These are phyloP conservation scores for Picea engelmannii DNA, from an alignment of 83 land plant species.

Conservation along the genomic window DNA sequence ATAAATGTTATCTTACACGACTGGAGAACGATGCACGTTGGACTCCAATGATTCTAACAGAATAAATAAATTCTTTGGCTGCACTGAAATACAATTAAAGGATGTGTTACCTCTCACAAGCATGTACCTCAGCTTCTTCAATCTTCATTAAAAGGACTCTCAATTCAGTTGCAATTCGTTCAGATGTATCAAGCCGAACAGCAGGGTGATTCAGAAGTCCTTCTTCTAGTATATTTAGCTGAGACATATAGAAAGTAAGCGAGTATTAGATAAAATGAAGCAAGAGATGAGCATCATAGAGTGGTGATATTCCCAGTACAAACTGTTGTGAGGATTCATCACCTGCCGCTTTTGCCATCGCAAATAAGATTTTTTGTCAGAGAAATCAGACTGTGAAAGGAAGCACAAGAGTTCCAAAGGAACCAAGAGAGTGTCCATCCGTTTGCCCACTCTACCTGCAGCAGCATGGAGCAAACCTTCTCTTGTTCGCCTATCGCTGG, in stretches of 20 bases:
- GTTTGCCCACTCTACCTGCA: conserved; percentile 70
- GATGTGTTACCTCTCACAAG: conserved; percentile 12
- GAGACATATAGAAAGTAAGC: conserved; percentile 11
- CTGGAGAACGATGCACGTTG: neutral
- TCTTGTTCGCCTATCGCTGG: conserved; percentile 68
- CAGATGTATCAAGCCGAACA: conserved; percentile 25
- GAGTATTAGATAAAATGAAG: neutral
- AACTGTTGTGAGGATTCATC: neutral
- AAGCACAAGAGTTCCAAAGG: conserved; percentile 73
- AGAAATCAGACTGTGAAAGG: conserved; percentile 68
- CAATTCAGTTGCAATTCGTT: conserved; percentile 32
- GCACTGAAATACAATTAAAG: conserved; percentile 4
- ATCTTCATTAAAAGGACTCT: conserved; percentile 32
- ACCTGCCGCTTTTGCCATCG: conserved; percentile 92
- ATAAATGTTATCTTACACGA: neutral
- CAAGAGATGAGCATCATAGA: neutral
- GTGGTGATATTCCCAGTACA: conserved; percentile 10
- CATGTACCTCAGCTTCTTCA: conserved; percentile 54
- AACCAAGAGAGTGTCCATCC: conserved; percentile 79
- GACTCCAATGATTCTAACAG: conserved; percentile 1
- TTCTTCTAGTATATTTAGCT: conserved; percentile 72
- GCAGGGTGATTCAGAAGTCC: conserved; percentile 48
- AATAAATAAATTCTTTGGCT: neutral
- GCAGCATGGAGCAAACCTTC: conserved; percentile 73
- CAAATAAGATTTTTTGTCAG: conserved; percentile 75